Conservation (phyloP, 257 asterid genomes). For the Marsdenia floribunda region DNA sequence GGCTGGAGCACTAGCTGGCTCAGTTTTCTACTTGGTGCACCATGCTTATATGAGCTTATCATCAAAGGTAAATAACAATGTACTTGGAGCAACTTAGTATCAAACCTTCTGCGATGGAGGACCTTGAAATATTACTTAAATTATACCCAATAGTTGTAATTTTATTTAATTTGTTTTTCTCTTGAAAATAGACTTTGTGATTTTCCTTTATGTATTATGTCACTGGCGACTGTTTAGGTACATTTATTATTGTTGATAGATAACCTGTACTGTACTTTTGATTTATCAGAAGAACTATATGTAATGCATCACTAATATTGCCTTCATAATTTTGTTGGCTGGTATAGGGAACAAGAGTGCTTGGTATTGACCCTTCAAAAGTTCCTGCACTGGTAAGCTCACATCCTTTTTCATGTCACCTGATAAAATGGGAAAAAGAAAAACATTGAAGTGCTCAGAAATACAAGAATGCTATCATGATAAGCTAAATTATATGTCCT, state of each 20-base stretch:
- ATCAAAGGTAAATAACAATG: slow-evolving; percentile 40
- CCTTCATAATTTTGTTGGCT: slow-evolving; percentile 16
- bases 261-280: background rate
- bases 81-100: slow-evolving; percentile 2
- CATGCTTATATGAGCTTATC: slow-evolving; percentile 60
- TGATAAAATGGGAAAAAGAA: background rate
- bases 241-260: background rate
- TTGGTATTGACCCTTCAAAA: slow-evolving; percentile 39
- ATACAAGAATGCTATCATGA: background rate
- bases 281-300: background rate
- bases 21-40: slow-evolving; percentile 67
- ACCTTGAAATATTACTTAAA: background rate
- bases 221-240: background rate
- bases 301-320: slow-evolving; percentile 11
- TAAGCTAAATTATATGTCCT: background rate
- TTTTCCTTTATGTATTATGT: background rate
- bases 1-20: slow-evolving; percentile 81
- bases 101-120: slow-evolving; percentile 1
- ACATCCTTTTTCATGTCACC: background rate
- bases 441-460: background rate
- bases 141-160: background rate
- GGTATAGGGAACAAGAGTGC: slow-evolving; percentile 31
- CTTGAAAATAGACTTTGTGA: background rate
- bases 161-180: background rate
- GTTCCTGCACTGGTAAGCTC: slow-evolving; percentile 61